Percentiles rank a stretch among this genome's conserved stretches.
Evolutionary conservation across 129 eudicot species (phyloP).

Genomic region (Oenanthe sinensis): DNA sequence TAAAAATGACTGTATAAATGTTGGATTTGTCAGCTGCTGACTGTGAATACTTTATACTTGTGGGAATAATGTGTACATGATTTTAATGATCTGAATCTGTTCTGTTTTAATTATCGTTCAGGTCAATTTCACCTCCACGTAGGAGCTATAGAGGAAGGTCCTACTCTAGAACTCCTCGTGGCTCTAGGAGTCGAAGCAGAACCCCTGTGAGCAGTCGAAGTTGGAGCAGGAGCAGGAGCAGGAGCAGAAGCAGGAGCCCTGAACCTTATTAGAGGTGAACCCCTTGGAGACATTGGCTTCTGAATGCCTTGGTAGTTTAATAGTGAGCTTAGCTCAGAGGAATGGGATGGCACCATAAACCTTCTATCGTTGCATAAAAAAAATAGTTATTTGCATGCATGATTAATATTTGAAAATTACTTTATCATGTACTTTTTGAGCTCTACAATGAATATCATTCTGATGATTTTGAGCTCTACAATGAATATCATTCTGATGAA

Average conservation of each 20-base stretch:
- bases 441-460: background rate
- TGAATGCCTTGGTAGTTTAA: background rate
- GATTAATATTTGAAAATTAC: background rate
- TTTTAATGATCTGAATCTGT: background rate
- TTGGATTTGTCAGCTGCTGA: background rate
- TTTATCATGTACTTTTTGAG: background rate
- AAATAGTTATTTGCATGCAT: background rate
- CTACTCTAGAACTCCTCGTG: constrained; percentile 41
- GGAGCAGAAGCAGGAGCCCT: constrained; percentile 21
- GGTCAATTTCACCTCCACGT: constrained; percentile 56
- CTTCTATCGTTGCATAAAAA: background rate
- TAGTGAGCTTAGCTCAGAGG: background rate
- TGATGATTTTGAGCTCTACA: background rate
- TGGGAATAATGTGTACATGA: background rate
- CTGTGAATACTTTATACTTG: background rate
- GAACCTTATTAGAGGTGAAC: constrained; percentile 21
- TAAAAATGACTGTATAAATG: background rate
- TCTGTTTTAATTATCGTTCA: background rate
- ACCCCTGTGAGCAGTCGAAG: constrained; percentile 1
- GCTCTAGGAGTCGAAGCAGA: constrained; percentile 44
- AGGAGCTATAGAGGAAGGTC: constrained; percentile 47
- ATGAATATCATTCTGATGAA: background rate
- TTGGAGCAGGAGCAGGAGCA: constrained; percentile 7
- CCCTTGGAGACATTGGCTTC: background rate
- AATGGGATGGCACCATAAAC: background rate